Evolutionary conservation across 1,284 basidiomycete species (phyloP).

Genomic region (Cutaneotrichosporon arboriforme): DNA sequence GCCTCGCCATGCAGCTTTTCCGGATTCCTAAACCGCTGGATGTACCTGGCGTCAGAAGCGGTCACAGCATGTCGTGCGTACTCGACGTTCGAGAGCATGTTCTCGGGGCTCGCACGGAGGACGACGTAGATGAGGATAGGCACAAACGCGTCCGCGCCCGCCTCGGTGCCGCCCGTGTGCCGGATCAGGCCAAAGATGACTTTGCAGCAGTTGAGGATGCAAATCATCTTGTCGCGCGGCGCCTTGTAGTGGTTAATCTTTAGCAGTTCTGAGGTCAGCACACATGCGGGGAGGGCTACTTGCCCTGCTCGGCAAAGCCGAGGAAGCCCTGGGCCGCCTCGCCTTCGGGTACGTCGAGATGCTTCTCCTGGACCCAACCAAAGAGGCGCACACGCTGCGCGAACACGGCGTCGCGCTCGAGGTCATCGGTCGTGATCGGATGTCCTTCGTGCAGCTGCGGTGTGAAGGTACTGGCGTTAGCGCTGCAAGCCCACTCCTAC

Average conservation of each 20-base stretch:
- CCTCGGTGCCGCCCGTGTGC: slow-evolving; percentile 60
- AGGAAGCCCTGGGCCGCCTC: slow-evolving; percentile 67
- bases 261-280: slow-evolving; percentile 61
- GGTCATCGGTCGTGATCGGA: slow-evolving; percentile 86
- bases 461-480: slow-evolving; percentile 68
- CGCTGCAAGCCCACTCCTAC: too few species aligned
- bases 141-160: slow-evolving; percentile 81
- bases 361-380: slow-evolving; percentile 79
- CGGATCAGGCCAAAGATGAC: slow-evolving; percentile 96
- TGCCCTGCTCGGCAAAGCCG: slow-evolving; percentile 86
- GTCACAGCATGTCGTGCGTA: slow-evolving; percentile 48
- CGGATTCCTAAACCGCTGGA: slow-evolving; percentile 88
- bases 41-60: slow-evolving; percentile 63
- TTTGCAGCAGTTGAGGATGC: slow-evolving; percentile 96
- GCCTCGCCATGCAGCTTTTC: slow-evolving; percentile 86
- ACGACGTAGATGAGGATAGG: slow-evolving; percentile 94
- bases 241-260: slow-evolving; percentile 99
- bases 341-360: slow-evolving; percentile 67
- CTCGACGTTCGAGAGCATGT: slow-evolving; percentile 93
- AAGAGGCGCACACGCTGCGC: slow-evolving; percentile 87
- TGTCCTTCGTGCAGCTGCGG: slow-evolving; percentile 64
- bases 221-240: slow-evolving; percentile 94
- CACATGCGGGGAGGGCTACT: slow-evolving; percentile 27
- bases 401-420: slow-evolving; percentile 87
- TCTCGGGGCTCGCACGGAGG: slow-evolving; percentile 83